A percentile compares a stretch with the other conserved stretches of the same genome.
phyloP scores from a whole-genome alignment of 495 filamentous ascomycete species.

The Oidiodendron maius region DNA sequence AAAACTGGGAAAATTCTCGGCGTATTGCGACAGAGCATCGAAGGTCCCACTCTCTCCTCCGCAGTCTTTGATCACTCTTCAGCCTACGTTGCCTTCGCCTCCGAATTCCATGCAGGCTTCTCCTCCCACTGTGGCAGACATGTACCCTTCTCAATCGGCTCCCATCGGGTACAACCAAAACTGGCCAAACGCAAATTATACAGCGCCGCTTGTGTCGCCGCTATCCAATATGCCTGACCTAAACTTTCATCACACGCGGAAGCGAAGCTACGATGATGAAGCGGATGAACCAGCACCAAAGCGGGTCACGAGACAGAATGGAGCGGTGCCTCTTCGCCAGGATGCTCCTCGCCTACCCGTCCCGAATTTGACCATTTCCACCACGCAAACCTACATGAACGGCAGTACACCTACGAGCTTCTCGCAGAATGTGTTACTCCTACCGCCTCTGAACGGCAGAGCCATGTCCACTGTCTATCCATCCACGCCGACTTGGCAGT shows the following conservation, averaged over 20 bases:
- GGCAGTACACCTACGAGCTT: slow-evolving; percentile 16
- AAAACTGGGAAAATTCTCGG: slow-evolving; percentile 69
- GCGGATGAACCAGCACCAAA: slow-evolving; percentile 63
- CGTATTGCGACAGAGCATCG: slow-evolving; percentile 68
- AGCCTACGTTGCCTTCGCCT: slow-evolving; percentile 25
- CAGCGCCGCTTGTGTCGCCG: slow-evolving; percentile 39
- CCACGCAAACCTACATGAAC: slow-evolving; percentile 26
- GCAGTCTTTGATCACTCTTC: slow-evolving; percentile 35
- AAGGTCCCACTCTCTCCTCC: slow-evolving; percentile 27
- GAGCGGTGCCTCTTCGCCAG: slow-evolving; percentile 16
- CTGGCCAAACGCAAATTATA: slow-evolving; percentile 7
- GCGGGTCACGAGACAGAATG: slow-evolving; percentile 36
- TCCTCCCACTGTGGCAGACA: slow-evolving; percentile 22
- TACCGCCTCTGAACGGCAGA: slow-evolving; percentile 43
- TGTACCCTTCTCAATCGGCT: slow-evolving; percentile 16
- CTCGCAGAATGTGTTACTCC: slow-evolving; percentile 25
- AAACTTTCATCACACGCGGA: slow-evolving; percentile 44
- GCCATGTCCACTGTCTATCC: slow-evolving; percentile 61
- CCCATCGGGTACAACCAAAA: slow-evolving; percentile 27
- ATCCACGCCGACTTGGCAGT: slow-evolving; percentile 19
- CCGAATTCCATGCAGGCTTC: slow-evolving; percentile 27
- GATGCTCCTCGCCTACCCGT: slow-evolving; percentile 48
- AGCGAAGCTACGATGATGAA: slow-evolving; percentile 63
- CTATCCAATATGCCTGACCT: slow-evolving; percentile 43
- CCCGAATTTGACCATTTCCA: slow-evolving; percentile 45